Evolutionary conservation across 1,284 basidiomycete species (phyloP).

Genomic region (Termitomyces sp.): DNA sequence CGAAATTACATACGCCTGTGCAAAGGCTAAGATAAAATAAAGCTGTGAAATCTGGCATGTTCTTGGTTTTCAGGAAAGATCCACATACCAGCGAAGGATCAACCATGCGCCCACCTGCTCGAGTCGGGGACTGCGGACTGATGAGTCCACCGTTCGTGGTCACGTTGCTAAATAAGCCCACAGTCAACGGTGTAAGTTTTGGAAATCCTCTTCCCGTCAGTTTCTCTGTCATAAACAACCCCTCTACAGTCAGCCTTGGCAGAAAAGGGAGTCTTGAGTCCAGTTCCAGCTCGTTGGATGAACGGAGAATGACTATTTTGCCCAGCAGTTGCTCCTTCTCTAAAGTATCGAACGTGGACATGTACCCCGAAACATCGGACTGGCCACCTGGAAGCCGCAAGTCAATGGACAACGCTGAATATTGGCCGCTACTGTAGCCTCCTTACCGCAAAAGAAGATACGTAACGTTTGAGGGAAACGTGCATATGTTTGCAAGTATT

Average conservation of each 20-base stretch:
- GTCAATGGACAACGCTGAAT: not conserved
- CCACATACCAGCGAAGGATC: conserved; percentile 47
- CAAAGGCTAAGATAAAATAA: conserved; percentile 33
- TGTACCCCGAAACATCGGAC: conserved; percentile 26
- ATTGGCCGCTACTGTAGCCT: conserved; percentile 8
- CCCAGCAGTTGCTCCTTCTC: conserved; percentile 58
- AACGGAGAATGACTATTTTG: conserved; percentile 63
- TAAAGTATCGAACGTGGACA: conserved; percentile 44
- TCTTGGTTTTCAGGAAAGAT: conserved; percentile 9
- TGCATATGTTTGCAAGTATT: conserved; percentile 71
- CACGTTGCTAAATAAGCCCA: conserved; percentile 33
- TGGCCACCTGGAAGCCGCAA: conserved; percentile 25
- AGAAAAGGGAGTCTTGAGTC: conserved; percentile 47
- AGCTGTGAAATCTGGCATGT: conserved; percentile 13
- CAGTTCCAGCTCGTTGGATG: conserved; percentile 37
- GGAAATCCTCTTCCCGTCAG: conserved; percentile 31
- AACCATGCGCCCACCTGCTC: conserved; percentile 37
- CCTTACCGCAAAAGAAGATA: conserved; percentile 65
- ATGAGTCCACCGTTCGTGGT: conserved; percentile 46
- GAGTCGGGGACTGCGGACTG: conserved; percentile 49
- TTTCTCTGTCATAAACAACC: conserved; percentile 57
- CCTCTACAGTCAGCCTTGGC: conserved; percentile 51
- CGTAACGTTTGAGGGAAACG: conserved; percentile 71
- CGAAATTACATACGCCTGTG: conserved; percentile 40
- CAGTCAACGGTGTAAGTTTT: conserved; percentile 40